Evolutionary conservation across 345 rosid species (phyloP), one percentile per base, ranked within the genome.

Genomic region (Mangifera indica): DNA sequence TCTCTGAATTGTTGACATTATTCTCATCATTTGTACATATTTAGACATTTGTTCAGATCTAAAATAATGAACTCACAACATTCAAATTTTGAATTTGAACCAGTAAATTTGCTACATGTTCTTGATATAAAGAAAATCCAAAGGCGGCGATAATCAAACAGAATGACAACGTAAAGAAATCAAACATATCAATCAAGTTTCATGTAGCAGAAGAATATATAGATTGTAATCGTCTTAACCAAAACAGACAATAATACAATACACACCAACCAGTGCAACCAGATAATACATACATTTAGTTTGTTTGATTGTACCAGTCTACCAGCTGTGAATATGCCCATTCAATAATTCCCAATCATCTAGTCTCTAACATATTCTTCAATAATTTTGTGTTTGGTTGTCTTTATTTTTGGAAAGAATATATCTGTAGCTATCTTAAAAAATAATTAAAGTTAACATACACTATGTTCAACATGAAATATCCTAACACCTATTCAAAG

Each of bases 1-100:
- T 7, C 66, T 3, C 66, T 37, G 12, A 24, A 10, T 22, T 56
- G 60, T 56, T 4, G 21, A 6, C 49, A 20, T 7, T 18, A 42
- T 1, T 21, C 12, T 63, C 26, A 24, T 40, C 67, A 52, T 66
- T 40, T 25, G 46, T 21, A 40, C 45, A 18, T 72, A 42, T 63
- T 29, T 20, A 21, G 12, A 34, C 48, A 49, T 32, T 42, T 34
- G 7, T n/a, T 40, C 18, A 14, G 4, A 22, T 20, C 15, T 7
- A 12, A 15, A 42, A 44, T 18, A 37, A 52, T 32, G 26, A 59
- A 51, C 20, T 7, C 40, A 69, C 45, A 71, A 70, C 69, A 42
- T 76, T 78, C 66, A 73, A 78, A 73, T 0, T 79, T 82, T 73
- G 80, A 82, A 82, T 78, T 72, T 75, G 70, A 75, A 72, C 40